A percentile compares a stretch with the other conserved stretches of the same genome.
phyloP scores from a whole-genome alignment of 2,329 filamentous ascomycete species.

The Talaromyces sp. region DNA sequence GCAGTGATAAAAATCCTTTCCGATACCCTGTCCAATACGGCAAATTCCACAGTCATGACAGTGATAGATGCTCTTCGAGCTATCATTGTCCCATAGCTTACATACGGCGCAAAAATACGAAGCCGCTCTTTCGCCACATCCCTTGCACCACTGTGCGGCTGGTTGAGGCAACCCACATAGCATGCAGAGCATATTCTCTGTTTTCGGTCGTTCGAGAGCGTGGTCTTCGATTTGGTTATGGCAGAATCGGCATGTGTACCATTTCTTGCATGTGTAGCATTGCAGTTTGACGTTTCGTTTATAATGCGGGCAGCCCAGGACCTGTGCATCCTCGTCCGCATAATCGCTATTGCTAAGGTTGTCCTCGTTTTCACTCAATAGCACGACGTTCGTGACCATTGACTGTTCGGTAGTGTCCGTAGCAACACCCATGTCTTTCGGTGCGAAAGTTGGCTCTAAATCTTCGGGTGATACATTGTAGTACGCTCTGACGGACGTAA shows the following conservation, averaged over 20 bases:
- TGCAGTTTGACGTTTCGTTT: conserved; percentile 94
- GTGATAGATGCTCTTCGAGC: conserved; percentile 89
- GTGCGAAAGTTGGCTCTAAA: conserved; percentile 64
- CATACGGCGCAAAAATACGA: conserved; percentile 93
- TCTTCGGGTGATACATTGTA: conserved; percentile 53
- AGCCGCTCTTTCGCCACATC: conserved; percentile 73
- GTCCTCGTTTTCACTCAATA: conserved; percentile 23
- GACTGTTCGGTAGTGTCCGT: not conserved
- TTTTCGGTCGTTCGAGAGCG: conserved; percentile 73
- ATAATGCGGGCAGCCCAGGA: conserved; percentile 86
- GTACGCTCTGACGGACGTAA: conserved; percentile 29
- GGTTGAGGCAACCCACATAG: conserved; percentile 80
- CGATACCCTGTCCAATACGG: conserved; percentile 80
- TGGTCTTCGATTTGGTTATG: conserved; percentile 83
- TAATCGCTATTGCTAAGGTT: conserved; percentile 38
- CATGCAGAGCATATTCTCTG: conserved; percentile 97
- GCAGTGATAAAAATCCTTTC: conserved; percentile 98
- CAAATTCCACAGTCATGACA: conserved; percentile 96
- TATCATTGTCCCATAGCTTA: conserved; percentile 95
- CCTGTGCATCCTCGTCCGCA: conserved; percentile 49
- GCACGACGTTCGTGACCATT: not conserved
- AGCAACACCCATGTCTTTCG: conserved; percentile 29
- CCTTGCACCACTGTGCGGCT: conserved; percentile 71
- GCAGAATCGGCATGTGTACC: conserved; percentile 94
- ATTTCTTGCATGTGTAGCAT: conserved; percentile 81